Evolutionary conservation across 441 rosid genomes (phyloP).

Genomic region (Euphorbia schlechtendalii): DNA sequence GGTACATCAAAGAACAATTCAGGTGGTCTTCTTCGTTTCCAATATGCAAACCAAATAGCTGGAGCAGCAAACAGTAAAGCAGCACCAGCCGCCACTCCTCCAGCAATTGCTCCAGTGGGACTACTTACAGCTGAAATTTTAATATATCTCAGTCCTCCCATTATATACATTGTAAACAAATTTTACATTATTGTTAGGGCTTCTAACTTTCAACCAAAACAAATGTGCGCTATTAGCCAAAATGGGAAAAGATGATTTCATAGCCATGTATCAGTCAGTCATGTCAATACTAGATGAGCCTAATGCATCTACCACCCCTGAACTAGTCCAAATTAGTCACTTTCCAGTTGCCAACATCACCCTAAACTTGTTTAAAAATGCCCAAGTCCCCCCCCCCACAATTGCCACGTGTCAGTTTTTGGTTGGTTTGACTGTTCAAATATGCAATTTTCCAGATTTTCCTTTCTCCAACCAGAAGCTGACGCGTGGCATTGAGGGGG

Average conservation of each 20-base stretch:
- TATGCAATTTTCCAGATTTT: no score
- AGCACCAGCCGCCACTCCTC: constrained; percentile 93
- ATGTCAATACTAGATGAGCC: no score
- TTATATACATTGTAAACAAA: neutral
- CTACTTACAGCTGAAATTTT: constrained; percentile 46
- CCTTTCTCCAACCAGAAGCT: no score
- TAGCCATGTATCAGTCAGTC: neutral
- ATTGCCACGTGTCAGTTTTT: no score
- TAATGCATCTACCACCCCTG: no score
- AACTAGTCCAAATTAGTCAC: no score
- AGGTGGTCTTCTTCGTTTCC: constrained; percentile 69
- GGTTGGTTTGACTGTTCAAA: no score
- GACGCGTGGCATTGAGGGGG: no score
- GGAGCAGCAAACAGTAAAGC: constrained; percentile 83
- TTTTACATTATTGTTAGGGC: neutral
- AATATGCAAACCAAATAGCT: constrained; percentile 82
- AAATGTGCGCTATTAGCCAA: no score
- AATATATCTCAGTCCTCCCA: neutral
- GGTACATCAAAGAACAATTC: constrained; percentile 84
- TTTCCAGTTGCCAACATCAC: no score
- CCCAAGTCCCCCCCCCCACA: no score
- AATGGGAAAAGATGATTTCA: neutral
- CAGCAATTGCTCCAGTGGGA: constrained; percentile 78
- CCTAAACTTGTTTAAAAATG: no score
- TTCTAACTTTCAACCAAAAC: neutral